phyloP scores from a whole-genome alignment of 495 filamentous ascomycete genomes.

The Talaromyces borbonicus region DNA sequence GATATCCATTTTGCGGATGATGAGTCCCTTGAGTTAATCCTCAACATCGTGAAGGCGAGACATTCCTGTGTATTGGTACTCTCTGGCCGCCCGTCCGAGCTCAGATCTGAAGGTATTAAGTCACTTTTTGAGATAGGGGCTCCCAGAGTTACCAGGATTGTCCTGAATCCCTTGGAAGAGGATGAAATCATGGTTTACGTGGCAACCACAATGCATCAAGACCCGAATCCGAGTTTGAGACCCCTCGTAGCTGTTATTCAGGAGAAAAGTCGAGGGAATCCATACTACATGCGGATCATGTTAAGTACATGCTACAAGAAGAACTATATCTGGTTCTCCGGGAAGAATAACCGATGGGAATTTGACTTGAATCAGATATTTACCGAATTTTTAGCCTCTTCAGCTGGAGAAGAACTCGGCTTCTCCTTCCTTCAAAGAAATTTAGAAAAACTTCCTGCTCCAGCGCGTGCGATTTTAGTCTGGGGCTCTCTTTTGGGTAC shows the following conservation, averaged over 20 bases:
- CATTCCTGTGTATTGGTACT: slow-evolving; percentile 72
- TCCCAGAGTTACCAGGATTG: slow-evolving; percentile 52
- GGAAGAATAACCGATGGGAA: slow-evolving; percentile 67
- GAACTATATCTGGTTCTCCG: slow-evolving; percentile 80
- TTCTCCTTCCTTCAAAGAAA: slow-evolving; percentile 69
- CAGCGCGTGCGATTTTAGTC: slow-evolving; percentile 62
- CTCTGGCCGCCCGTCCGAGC: slow-evolving; percentile 32
- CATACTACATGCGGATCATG: slow-evolving; percentile 85
- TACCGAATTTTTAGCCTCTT: slow-evolving; percentile 67
- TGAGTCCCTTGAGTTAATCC: slow-evolving; percentile 71
- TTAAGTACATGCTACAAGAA: slow-evolving; percentile 82
- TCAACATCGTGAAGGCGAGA: slow-evolving; percentile 60
- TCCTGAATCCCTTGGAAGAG: slow-evolving; percentile 57
- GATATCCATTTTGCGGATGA: slow-evolving; percentile 82
- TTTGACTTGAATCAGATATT: slow-evolving; percentile 78
- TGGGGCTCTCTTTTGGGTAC: slow-evolving; percentile 76
- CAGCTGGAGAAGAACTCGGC: slow-evolving; percentile 66
- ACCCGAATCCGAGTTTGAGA: slow-evolving; percentile 25
- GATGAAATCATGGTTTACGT: slow-evolving; percentile 69
- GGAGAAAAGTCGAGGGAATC: slow-evolving; percentile 73
- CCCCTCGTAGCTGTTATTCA: slow-evolving; percentile 59
- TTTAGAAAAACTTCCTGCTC: slow-evolving; percentile 62
- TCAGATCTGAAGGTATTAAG: slow-evolving; percentile 30
- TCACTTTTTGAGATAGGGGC: slow-evolving; percentile 30
- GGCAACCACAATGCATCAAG: slow-evolving; percentile 56